Percentiles rank a stretch among this genome's conserved stretches.
These are phyloP conservation scores for Fusarium sulawesiense DNA, from an alignment of 2,329 filamentous ascomycete genomes.

Conservation along the genomic window DNA sequence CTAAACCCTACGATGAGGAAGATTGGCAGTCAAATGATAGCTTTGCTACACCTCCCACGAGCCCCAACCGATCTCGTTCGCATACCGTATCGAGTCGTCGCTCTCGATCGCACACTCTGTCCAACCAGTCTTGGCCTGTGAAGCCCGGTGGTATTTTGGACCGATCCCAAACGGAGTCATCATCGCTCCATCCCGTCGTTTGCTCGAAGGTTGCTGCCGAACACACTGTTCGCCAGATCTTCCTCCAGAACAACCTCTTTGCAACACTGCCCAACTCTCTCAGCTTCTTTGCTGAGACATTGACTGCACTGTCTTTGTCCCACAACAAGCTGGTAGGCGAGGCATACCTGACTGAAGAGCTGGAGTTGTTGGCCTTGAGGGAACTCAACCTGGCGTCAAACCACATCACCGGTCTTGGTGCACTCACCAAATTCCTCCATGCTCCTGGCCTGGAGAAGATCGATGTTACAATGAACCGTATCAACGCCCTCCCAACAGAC, in stretches of 20 bases:
- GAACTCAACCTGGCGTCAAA: constrained; percentile 83
- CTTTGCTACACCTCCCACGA: constrained; percentile 68
- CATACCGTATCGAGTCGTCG: constrained; percentile 59
- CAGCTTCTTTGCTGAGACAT: constrained; percentile 74
- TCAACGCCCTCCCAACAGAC: constrained; percentile 72
- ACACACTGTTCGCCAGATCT: constrained; percentile 67
- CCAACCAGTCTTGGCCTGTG: constrained; percentile 64
- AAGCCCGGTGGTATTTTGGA: constrained; percentile 74
- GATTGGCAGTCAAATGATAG: constrained; percentile 63
- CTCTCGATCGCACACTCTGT: constrained; percentile 58
- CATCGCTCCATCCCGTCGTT: constrained; percentile 67
- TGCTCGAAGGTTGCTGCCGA: constrained; percentile 66
- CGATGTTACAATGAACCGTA: constrained; percentile 85
- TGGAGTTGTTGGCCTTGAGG: constrained; percentile 78
- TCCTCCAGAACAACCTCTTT: constrained; percentile 83
- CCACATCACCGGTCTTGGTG: constrained; percentile 75
- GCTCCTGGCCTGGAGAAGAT: constrained; percentile 81
- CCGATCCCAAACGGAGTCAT: constrained; percentile 73
- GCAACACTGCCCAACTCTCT: constrained; percentile 76
- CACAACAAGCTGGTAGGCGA: constrained; percentile 77
- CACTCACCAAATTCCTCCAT: constrained; percentile 73
- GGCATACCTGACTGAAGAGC: constrained; percentile 71
- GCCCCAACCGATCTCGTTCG: constrained; percentile 61
- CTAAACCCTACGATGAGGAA: constrained; percentile 49
- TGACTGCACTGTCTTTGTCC: constrained; percentile 79